Conservation (phyloP, 2,329 filamentous ascomycete species). For the Phoma herbarum region DNA sequence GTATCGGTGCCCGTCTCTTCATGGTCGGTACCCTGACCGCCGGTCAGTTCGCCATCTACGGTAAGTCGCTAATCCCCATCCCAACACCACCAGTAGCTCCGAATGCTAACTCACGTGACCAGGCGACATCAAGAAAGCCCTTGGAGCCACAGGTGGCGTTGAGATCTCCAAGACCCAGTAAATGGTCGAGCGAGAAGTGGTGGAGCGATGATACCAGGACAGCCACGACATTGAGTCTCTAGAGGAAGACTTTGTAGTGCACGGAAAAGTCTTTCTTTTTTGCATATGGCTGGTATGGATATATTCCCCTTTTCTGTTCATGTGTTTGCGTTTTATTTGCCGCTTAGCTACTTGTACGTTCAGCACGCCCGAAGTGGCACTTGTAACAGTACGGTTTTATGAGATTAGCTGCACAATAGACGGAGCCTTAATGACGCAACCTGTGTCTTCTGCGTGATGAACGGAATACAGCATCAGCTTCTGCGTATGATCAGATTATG, state of each 20-base stretch:
- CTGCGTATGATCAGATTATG: too few species aligned
- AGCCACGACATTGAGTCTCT: constrained; percentile 33
- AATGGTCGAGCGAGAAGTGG: constrained; percentile 14
- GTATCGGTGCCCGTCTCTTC: constrained; percentile 82
- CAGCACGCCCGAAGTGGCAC: constrained; percentile 29
- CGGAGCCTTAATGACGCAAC: constrained; percentile 31
- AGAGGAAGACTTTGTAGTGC: constrained; percentile 29
- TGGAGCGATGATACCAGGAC: constrained; percentile 41
- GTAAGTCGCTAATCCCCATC: constrained; percentile 42
- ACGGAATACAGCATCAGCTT: too few species aligned
- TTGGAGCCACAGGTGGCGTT: constrained; percentile 66
- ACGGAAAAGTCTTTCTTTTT: constrained; percentile 42
- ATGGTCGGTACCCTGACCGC: constrained; percentile 69
- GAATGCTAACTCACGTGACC: neutral
- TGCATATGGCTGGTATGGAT: constrained; percentile 42
- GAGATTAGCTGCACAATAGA: constrained; percentile 45
- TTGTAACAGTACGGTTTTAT: constrained; percentile 45
- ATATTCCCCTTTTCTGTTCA: constrained; percentile 33
- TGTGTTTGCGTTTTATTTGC: constrained; percentile 42
- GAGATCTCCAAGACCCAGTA: constrained; percentile 45
- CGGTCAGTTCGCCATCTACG: constrained; percentile 87
- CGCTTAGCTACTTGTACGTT: constrained; percentile 39
- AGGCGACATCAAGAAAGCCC: constrained; percentile 69
- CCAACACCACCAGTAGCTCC: neutral
- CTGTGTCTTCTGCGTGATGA: neutral